phyloP scores from a whole-genome alignment of 495 filamentous ascomycete genomes.

The Penicillium parvum region DNA sequence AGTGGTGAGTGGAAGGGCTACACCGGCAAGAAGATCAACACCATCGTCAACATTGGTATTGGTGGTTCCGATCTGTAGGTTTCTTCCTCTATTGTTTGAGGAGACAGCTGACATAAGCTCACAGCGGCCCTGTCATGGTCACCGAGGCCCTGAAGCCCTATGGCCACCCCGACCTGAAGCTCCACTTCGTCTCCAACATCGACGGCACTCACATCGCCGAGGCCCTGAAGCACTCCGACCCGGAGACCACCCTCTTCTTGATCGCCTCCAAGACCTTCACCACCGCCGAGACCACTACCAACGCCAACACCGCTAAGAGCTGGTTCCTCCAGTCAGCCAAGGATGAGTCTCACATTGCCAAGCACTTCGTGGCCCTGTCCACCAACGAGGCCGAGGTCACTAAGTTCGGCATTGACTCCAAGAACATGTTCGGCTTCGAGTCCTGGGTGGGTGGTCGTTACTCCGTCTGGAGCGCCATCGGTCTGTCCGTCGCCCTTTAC shows the following conservation, averaged over 20 bases:
- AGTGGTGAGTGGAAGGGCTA: conserved; percentile 97
- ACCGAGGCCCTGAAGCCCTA: conserved; percentile 95
- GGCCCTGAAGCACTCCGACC: conserved; percentile 80
- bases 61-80: conserved; percentile 95
- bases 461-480: conserved; percentile 98
- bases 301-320: conserved; percentile 91
- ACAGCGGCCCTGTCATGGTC: conserved; percentile 95
- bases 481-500: conserved; percentile 87
- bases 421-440: conserved; percentile 99
- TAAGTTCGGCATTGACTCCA: conserved; percentile 95
- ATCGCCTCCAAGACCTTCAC: conserved; percentile 99
- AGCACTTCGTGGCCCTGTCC: conserved; percentile 97
- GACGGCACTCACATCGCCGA: conserved; percentile 97
- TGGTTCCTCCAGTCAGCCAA: conserved; percentile 93
- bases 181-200: conserved; percentile 99
- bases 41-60: conserved; percentile 96
- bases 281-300: conserved; percentile 93
- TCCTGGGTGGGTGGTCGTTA: conserved; percentile 98
- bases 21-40: conserved; percentile 95
- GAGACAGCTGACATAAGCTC: conserved; percentile 32
- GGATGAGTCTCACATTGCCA: conserved; percentile 72
- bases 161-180: conserved; percentile 71
- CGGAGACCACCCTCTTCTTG: conserved; percentile 96
- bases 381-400: conserved; percentile 93
- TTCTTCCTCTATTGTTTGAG: not conserved